phyloP scores from a whole-genome alignment of 2,329 filamentous ascomycete species.

The Ophiognomonia clavigignenti-juglandacearum region DNA sequence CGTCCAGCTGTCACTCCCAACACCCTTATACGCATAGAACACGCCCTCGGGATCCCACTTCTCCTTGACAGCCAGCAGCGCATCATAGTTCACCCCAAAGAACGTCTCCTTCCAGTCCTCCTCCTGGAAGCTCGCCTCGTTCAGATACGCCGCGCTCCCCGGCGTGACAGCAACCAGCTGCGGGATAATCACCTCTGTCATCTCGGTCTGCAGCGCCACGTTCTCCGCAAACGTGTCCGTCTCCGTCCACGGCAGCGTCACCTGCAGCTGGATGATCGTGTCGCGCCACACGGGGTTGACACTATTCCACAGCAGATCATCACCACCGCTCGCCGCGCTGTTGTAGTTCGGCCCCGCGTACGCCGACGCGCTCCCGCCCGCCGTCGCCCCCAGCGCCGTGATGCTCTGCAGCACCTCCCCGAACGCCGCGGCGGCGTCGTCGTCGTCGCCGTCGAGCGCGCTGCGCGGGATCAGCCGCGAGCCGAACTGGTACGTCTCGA shows the following conservation, averaged over 20 bases:
- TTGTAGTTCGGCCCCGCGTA: constrained; percentile 25
- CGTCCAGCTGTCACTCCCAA: constrained; percentile 33
- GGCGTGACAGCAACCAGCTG: constrained; percentile 21
- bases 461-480: constrained; percentile 30
- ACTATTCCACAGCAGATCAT: constrained; percentile 30
- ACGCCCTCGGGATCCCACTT: constrained; percentile 25
- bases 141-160: constrained; percentile 23
- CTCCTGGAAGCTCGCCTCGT: constrained; percentile 28
- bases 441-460: constrained; percentile 26
- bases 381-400: constrained; percentile 25
- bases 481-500: constrained; percentile 29
- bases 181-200: constrained; percentile 27
- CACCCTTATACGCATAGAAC: constrained; percentile 25
- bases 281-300: constrained; percentile 34
- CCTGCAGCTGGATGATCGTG: constrained; percentile 27
- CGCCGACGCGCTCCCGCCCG: constrained; percentile 26
- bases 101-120: constrained; percentile 26
- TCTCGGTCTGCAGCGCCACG: constrained; percentile 23
- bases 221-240: constrained; percentile 19
- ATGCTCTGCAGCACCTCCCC: constrained; percentile 26
- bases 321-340: no score
- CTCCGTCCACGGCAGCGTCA: constrained; percentile 24
- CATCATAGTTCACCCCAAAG: constrained; percentile 26
- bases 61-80: constrained; percentile 25
- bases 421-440: constrained; percentile 24